phyloP scores from a whole-genome alignment of 73 alveolate genomes.

The Paramecium sonneborni region DNA sequence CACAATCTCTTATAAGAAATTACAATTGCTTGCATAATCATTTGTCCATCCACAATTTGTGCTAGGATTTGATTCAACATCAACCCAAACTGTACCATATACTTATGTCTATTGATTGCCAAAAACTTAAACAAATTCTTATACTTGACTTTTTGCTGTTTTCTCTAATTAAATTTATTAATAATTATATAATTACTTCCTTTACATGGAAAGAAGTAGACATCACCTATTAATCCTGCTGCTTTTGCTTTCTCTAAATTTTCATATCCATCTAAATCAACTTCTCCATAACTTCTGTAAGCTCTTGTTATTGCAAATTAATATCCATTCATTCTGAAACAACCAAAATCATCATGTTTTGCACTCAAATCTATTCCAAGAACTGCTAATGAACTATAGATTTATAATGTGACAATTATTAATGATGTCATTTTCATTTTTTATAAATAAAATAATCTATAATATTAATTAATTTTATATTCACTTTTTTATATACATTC shows the following conservation, averaged over 20 bases:
- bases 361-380: slow-evolving; percentile 47
- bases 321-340: slow-evolving; percentile 70
- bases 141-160: slow-evolving; percentile 59
- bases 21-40: slow-evolving; percentile 66
- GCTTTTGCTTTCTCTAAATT: slow-evolving; percentile 73
- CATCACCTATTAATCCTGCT: slow-evolving; percentile 80
- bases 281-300: slow-evolving; percentile 76
- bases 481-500: no score
- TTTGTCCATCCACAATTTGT: slow-evolving; percentile 72
- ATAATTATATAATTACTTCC: no score
- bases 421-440: not conserved
- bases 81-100: slow-evolving; percentile 79
- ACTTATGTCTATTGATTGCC: not conserved
- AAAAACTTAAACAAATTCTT: slow-evolving; percentile 33
- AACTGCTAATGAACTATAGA: not conserved
- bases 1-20: slow-evolving; percentile 58
- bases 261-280: slow-evolving; percentile 70
- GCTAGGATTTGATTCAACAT: slow-evolving; percentile 78
- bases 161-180: slow-evolving; percentile 45
- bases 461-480: no score
- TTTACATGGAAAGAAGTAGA: slow-evolving; percentile 78
- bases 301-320: slow-evolving; percentile 78
- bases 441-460: no score
- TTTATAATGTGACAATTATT: not conserved
- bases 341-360: slow-evolving; percentile 33